Percentiles rank a stretch among this genome's conserved stretches.
Conservation (phyloP, 768 basidiomycete species). For the Mycena rebaudengoi region DNA sequence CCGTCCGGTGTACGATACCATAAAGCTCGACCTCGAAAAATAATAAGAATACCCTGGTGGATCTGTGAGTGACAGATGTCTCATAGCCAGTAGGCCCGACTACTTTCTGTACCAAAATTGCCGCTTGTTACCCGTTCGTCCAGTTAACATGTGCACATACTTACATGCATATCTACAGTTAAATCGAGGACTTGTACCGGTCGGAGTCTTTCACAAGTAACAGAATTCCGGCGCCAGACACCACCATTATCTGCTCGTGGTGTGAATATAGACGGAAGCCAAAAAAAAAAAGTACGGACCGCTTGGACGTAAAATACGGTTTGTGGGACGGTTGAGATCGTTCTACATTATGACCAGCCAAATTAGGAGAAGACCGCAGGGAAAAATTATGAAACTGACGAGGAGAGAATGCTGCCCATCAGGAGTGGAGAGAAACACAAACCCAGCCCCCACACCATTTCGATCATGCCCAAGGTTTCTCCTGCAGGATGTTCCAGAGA, state of each 20-base stretch:
- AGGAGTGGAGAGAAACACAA: constrained; percentile 5
- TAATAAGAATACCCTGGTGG: no score
- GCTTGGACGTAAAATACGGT: neutral
- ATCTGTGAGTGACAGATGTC: no score
- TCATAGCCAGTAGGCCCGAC: no score
- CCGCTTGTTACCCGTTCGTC: no score
- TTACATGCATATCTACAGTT: no score
- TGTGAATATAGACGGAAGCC: neutral
- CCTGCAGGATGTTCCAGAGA: neutral
- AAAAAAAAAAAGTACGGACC: neutral
- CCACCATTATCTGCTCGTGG: neutral
- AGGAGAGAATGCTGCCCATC: constrained; percentile 19
- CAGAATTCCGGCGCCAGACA: neutral
- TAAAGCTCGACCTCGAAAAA: no score
- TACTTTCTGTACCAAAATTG: no score
- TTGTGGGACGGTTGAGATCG: neutral
- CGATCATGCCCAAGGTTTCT: constrained; percentile 12
- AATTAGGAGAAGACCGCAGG: neutral
- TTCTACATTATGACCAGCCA: neutral
- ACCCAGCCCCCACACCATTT: constrained; percentile 9
- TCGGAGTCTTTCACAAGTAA: neutral
- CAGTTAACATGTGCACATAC: no score
- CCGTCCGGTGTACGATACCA: no score
- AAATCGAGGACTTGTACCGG: no score
- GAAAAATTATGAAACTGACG: neutral